A percentile compares a stretch with the other conserved stretches of the same genome.
Conservation (phyloP, 2,329 filamentous ascomycete genomes). For the Catunica adiposa region DNA sequence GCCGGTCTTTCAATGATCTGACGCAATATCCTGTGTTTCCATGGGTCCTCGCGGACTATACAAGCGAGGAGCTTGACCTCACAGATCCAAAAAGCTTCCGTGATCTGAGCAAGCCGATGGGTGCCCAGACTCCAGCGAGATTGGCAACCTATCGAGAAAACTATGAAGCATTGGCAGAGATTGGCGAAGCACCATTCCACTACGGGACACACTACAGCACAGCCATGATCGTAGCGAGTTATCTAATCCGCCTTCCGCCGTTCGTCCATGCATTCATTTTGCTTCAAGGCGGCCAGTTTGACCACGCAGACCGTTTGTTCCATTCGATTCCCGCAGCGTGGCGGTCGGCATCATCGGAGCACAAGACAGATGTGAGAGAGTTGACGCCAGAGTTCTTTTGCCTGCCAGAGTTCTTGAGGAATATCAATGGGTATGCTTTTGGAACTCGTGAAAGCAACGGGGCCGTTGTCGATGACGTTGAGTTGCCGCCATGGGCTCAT, state of each 20-base stretch:
- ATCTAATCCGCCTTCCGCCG: conserved; percentile 83
- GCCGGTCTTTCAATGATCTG: conserved; percentile 90
- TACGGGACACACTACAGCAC: conserved; percentile 98
- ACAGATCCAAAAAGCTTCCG: conserved; percentile 72
- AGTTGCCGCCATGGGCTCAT: conserved; percentile 91
- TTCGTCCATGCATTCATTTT: conserved; percentile 93
- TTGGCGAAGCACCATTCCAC: conserved; percentile 85
- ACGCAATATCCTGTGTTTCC: conserved; percentile 98
- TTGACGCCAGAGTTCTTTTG: conserved; percentile 96
- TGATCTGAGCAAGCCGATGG: conserved; percentile 91
- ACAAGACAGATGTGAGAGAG: conserved; percentile 87
- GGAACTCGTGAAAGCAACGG: conserved; percentile 68
- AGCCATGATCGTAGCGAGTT: conserved; percentile 95
- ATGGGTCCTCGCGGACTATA: conserved; percentile 93
- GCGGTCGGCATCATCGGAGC: conserved; percentile 74
- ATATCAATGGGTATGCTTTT: conserved; percentile 88
- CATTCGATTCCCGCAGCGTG: conserved; percentile 84
- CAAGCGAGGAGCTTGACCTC: conserved; percentile 79
- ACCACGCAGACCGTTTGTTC: conserved; percentile 89
- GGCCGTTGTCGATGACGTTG: conserved; percentile 66
- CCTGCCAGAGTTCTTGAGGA: conserved; percentile 84
- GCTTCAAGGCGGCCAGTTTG: conserved; percentile 87
- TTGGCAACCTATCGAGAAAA: conserved; percentile 68
- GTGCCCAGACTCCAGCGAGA: conserved; percentile 62
- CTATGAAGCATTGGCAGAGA: conserved; percentile 77